Percentiles rank a stretch among this genome's conserved stretches.
Conservation (phyloP, 192 early-diverging fungal genomes). For the Coemansia sp. region DNA sequence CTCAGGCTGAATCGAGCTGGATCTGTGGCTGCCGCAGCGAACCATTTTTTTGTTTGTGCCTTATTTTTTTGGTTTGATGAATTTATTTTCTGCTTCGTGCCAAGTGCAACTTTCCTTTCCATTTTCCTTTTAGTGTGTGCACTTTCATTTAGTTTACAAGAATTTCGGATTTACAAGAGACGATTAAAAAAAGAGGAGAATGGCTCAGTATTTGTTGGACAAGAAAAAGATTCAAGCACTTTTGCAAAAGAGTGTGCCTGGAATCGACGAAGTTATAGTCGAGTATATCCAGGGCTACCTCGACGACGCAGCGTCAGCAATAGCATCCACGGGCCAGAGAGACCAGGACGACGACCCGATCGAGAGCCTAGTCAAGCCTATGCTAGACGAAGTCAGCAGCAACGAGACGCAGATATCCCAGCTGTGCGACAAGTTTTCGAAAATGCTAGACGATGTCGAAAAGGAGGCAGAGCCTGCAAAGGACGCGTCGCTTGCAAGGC, state of each 20-base stretch:
- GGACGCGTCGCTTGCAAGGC: slow-evolving; percentile 43
- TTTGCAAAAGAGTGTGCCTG: slow-evolving; percentile 62
- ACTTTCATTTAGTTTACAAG: background rate
- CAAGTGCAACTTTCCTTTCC: background rate
- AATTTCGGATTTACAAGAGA: background rate
- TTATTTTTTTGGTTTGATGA: too few species aligned
- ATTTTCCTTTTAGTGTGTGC: background rate
- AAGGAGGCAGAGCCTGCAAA: slow-evolving; percentile 38
- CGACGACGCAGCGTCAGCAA: slow-evolving; percentile 52
- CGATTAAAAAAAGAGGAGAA: slow-evolving; percentile 10
- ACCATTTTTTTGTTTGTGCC: background rate
- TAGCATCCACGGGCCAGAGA: slow-evolving; percentile 27
- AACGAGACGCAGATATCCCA: slow-evolving; percentile 60
- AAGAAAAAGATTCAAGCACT: slow-evolving; percentile 47
- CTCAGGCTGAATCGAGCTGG: background rate
- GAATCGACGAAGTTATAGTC: slow-evolving; percentile 70
- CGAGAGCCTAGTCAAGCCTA: slow-evolving; percentile 64
- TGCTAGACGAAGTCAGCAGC: slow-evolving; percentile 70
- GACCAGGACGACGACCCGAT: slow-evolving; percentile 39
- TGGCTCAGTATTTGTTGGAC: slow-evolving; percentile 30
- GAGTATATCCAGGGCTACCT: slow-evolving; percentile 79
- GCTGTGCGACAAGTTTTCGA: slow-evolving; percentile 70
- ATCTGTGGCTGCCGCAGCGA: slow-evolving; percentile 10
- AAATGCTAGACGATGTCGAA: slow-evolving; percentile 55
- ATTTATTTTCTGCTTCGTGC: background rate